These are phyloP conservation scores for Angomonas ambiguus DNA, from an alignment of 208 protist species.

Conservation along the genomic window DNA sequence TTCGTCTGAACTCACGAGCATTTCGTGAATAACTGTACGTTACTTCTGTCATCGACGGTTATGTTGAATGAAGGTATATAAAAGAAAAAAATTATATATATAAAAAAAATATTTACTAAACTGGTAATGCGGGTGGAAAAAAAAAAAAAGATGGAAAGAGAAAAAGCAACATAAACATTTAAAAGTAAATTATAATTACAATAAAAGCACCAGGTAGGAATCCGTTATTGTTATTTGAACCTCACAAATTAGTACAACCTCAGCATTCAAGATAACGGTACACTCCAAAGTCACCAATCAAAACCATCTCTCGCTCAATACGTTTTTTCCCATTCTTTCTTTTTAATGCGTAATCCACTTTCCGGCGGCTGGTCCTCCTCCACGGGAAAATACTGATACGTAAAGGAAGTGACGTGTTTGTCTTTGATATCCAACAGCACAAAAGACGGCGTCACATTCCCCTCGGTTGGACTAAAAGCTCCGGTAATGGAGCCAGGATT, in stretches of 20 bases:
- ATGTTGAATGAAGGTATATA: not conserved
- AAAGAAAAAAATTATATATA: not conserved
- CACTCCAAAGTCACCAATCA: too few relatives aligned
- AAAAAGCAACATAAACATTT: conserved; percentile 8
- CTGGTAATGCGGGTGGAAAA: not conserved
- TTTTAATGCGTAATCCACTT: conserved; percentile 48
- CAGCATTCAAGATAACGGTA: too few relatives aligned
- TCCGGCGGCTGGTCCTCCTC: conserved; percentile 17
- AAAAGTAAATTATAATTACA: not conserved
- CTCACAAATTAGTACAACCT: too few relatives aligned
- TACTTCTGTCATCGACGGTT: conserved; percentile 81
- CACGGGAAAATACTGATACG: conserved; percentile 46
- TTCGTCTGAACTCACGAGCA: conserved; percentile 89
- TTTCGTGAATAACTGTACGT: conserved; percentile 91
- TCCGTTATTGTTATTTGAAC: too few relatives aligned
- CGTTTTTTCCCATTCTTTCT: conserved; percentile 67
- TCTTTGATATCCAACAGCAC: conserved; percentile 96
- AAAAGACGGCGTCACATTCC: conserved; percentile 91
- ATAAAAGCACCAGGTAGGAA: conserved; percentile 2
- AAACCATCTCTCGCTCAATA: too few relatives aligned
- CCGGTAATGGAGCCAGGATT: conserved; percentile 99
- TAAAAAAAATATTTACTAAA: not conserved
- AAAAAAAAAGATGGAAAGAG: conserved; percentile 10
- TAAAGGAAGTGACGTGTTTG: conserved; percentile 60
- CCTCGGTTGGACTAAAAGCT: conserved; percentile 68